Percentiles rank a stretch among this genome's conserved stretches.
Conservation (phyloP, 805 yeast species). For the Hanseniaspora occidentalis region DNA sequence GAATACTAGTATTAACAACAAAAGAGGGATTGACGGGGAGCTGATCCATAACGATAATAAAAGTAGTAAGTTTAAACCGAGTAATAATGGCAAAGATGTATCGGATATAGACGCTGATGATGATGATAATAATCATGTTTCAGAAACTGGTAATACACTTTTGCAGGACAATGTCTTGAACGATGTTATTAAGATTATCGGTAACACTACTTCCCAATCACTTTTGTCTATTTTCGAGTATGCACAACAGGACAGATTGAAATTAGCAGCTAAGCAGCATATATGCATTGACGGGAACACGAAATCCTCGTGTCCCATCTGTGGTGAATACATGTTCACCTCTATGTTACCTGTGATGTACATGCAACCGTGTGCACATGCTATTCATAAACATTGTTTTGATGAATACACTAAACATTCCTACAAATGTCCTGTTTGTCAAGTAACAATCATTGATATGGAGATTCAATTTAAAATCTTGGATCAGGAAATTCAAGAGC, state of each 20-base stretch:
- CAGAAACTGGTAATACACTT: no score
- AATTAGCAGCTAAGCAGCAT: slow-evolving; percentile 28
- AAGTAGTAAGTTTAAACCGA: no score
- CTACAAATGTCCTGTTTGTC: slow-evolving; percentile 86
- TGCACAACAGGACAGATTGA: not conserved
- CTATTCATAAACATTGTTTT: slow-evolving; percentile 78
- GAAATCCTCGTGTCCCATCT: slow-evolving; percentile 84
- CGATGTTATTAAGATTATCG: slow-evolving; percentile 1
- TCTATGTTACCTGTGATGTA: slow-evolving; percentile 74
- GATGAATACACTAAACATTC: slow-evolving; percentile 71
- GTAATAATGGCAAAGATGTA: no score
- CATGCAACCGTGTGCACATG: slow-evolving; percentile 84
- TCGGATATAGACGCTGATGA: no score
- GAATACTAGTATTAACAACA: no score
- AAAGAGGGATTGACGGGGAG: no score
- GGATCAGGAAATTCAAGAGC: slow-evolving; percentile 69
- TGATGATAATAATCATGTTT: not conserved
- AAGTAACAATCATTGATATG: slow-evolving; percentile 73
- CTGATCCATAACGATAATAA: no score
- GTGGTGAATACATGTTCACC: slow-evolving; percentile 83
- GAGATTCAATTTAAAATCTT: slow-evolving; percentile 78
- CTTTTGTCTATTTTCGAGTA: not conserved
- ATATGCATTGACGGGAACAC: slow-evolving; percentile 79
- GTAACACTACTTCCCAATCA: not conserved
- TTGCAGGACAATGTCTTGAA: not conserved